Base-by-base conservation (phyloP, 768 basidiomycete species). In the Hemileccinum impolitum region DNA sequence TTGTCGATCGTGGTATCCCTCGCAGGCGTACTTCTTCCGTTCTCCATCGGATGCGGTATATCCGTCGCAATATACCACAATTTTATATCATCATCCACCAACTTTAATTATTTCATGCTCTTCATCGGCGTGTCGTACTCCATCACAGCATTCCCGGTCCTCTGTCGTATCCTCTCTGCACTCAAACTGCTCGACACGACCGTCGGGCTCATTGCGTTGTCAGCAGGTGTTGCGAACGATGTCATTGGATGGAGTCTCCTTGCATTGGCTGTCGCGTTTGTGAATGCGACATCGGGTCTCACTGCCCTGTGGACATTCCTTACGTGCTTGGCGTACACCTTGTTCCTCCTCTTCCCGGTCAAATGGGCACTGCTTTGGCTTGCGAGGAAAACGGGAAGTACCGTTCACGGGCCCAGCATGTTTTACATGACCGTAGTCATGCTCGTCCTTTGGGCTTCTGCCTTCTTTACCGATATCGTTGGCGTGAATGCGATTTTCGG, bases 401-500 rank as follows among this genome's bases (percentile, higher is more conserved):
- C 73, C 34, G 84, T 90, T 50, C 85, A 81, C 39, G 89, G 88
- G 0, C 95, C 95, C 0, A 85, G 89, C 0, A 83, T 93, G 53
- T 75, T 84, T 53, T 94, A 93, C 68, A 94, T 97, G 90, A 90
- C 91, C 0, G 69, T 82, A 5, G 85, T 84, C 25, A 85, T 95
- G 51, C 66, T 96, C 14, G 62, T 90, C 15, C 72, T 93, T 15
- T 94, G 98, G 69, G 83, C 78, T 0, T 90, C 85, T 2, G 87
- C 94, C 0, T 97, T 95, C 70, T 86, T 98, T 63, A 96, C 94
- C 0, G 94, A 95, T 59, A 75, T 93, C 52, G 91, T 97, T 57
- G 95, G 93, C n/a, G 90, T 92, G 8, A 87, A 92, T 62, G 86
- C 92, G 17, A 92, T 95, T 52, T 95, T 95, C 61, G 93, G 93